Evolutionary conservation across 106 monocot genomes (phyloP).

Genomic region (Platanthera guangdongensis): DNA sequence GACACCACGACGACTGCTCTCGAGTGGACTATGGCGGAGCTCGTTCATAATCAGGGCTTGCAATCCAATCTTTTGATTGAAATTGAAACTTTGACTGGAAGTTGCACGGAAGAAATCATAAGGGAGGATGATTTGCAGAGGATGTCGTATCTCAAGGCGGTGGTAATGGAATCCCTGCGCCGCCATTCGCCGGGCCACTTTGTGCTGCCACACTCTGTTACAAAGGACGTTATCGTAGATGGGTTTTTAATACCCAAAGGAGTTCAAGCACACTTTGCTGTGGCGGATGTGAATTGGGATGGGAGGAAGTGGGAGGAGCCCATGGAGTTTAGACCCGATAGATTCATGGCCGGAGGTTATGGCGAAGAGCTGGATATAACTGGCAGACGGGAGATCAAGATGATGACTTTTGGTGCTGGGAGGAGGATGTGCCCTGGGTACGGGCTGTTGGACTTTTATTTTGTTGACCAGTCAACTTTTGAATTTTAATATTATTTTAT

Average conservation of each 20-base stretch:
- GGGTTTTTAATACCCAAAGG: conserved; percentile 9
- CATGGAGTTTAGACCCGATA: conserved; percentile 17
- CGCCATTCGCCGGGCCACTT: conserved; percentile 13
- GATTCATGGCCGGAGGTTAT: conserved; percentile 11
- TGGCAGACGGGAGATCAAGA: conserved; percentile 15
- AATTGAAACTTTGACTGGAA: not conserved
- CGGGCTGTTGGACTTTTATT: too few relatives aligned
- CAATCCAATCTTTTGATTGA: conserved; percentile 7
- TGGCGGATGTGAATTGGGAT: conserved; percentile 10
- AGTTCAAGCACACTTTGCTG: conserved; percentile 4
- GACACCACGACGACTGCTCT: conserved; percentile 18
- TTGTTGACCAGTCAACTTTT: too few relatives aligned
- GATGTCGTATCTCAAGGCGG: conserved; percentile 10
- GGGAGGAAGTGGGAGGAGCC: conserved; percentile 11
- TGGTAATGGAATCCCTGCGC: conserved; percentile 10
- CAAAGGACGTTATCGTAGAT: not conserved
- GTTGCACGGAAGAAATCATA: conserved; percentile 5
- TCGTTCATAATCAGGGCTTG: conserved; percentile 10
- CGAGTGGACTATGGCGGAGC: conserved; percentile 35
- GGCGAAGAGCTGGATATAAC: conserved; percentile 16
- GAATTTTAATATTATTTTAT: too few relatives aligned
- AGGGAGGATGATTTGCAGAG: conserved; percentile 11
- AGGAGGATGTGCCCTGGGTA: conserved; percentile 19
- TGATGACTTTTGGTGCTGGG: conserved; percentile 23
- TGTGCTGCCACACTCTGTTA: conserved; percentile 7